Evolutionary conservation across 805 yeast species (phyloP).

Genomic region (Sugiyamaella boreocaroliniensis): DNA sequence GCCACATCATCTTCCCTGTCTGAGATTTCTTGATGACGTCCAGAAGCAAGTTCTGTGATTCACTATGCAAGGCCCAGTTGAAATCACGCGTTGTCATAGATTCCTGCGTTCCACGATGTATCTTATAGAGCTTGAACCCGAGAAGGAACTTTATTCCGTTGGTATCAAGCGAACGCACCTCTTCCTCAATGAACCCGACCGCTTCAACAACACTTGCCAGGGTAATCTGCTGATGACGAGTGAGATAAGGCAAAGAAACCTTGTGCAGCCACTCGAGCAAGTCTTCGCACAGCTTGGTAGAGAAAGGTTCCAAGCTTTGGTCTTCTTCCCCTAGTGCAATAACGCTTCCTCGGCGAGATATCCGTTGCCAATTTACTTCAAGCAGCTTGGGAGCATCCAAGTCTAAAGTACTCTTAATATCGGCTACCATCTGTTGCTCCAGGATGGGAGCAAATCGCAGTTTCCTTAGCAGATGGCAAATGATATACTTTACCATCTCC

Average conservation of each 20-base stretch:
- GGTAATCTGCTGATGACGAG: constrained; percentile 88
- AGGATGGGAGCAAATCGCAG: constrained; percentile 50
- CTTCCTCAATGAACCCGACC: constrained; percentile 46
- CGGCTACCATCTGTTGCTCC: constrained; percentile 30
- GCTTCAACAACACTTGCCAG: constrained; percentile 64
- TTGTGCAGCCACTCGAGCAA: constrained; percentile 56
- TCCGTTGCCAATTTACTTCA: constrained; percentile 2
- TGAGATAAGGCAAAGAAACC: constrained; percentile 66
- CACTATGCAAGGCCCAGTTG: constrained; percentile 82
- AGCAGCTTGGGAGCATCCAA: constrained; percentile 29
- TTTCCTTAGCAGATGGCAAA: constrained; percentile 46
- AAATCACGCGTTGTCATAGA: constrained; percentile 71
- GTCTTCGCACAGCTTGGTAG: neutral
- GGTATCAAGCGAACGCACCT: constrained; percentile 40
- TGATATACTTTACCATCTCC: constrained; percentile 47
- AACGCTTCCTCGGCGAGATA: neutral
- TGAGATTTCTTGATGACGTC: constrained; percentile 32
- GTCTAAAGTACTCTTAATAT: constrained; percentile 25
- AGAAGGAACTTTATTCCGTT: constrained; percentile 67
- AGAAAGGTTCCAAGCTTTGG: neutral
- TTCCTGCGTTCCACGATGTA: constrained; percentile 45
- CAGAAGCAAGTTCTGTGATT: constrained; percentile 61
- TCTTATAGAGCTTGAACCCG: constrained; percentile 61
- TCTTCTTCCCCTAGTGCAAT: neutral
- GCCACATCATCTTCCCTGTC: constrained; percentile 51